Conservation (phyloP, 2,329 filamentous ascomycete species). For the Neonectria faginata region DNA sequence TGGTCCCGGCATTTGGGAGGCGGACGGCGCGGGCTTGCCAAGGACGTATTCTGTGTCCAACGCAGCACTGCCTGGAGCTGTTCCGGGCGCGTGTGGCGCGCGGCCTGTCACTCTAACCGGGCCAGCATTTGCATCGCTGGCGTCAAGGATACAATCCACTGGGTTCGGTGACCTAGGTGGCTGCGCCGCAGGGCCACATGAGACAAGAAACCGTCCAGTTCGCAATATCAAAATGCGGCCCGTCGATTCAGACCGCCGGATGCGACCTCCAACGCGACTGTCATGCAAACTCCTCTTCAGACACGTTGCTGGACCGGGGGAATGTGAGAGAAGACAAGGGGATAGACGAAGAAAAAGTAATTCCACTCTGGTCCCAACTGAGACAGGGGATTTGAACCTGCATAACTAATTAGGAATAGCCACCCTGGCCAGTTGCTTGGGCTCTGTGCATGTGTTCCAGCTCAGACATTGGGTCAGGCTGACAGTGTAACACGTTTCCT, state of each 20-base stretch:
- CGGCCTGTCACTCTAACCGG: constrained; percentile 27
- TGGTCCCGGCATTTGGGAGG: constrained; percentile 26
- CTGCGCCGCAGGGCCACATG: constrained; percentile 26
- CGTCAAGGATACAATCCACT: constrained; percentile 23
- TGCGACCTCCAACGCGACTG: neutral
- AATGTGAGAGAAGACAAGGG: constrained; percentile 1
- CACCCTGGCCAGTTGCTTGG: constrained; percentile 26
- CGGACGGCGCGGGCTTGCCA: constrained; percentile 20
- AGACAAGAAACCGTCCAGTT: constrained; percentile 1
- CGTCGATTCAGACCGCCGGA: neutral
- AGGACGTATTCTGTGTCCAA: constrained; percentile 1
- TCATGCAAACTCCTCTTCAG: constrained; percentile 21
- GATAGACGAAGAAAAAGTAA: constrained; percentile 31
- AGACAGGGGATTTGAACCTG: constrained; percentile 31
- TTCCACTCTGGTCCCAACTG: constrained; percentile 24
- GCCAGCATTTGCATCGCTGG: constrained; percentile 25
- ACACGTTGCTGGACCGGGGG: constrained; percentile 3
- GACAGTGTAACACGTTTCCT: constrained; percentile 30
- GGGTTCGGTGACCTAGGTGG: constrained; percentile 29
- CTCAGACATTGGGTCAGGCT: constrained; percentile 27
- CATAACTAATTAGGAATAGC: constrained; percentile 37
- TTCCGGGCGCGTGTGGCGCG: constrained; percentile 30
- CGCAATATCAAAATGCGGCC: neutral
- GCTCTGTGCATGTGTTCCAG: constrained; percentile 32
- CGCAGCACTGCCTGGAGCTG: neutral